Evolutionary conservation across 1,139 yeast genomes (phyloP), one percentile per base, ranked within the genome.

Genomic region (Saccharomyces pastorianus): DNA sequence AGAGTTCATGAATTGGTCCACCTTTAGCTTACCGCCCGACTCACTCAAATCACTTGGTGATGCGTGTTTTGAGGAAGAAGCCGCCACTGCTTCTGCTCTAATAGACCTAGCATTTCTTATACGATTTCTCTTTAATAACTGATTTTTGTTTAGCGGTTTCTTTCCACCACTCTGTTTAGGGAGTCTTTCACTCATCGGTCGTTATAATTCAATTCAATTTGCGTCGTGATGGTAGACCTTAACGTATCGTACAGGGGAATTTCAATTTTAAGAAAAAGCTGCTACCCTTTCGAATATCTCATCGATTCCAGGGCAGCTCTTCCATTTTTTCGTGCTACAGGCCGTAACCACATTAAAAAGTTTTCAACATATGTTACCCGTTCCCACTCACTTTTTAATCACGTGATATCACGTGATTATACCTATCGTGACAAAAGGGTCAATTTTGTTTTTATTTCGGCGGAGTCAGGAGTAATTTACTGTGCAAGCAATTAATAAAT

Each of bases 1-100:
- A 0, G 96, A 80, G 13, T 76, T 72, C 23, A 93, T 72, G 65
- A 88, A 91, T 8, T 78, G 80, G 2, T 88, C 83, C 1, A 91
- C 83, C 56, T 83, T 81, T 50, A 93, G 72, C 56, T 79, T 71
- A 50, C 88, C 84, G 31, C 82, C 82, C 9, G 63, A 56, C 41
- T 66, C 70, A 20, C 64, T 58, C 26, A 67, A 52, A 47, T 65
- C 67, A 11, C 52, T 53, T n/a, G 51, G 53, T 13, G 54, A 55
- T 4, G 50, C 48, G 28, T 55, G 58, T 26, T 52, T 48, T 14
- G 49, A 34, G 9, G 54, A 49, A 4, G 62, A 59, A 2, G 60
- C 57, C 6, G 50, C 48, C 1, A 64, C 54, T 3, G 69, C 65
- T 51, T 68, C 71, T 3, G 70, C 54, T 53, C 71, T 56, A 38